phyloP scores from a whole-genome alignment of 2,329 filamentous ascomycete species.

The Cladosporium sp. region DNA sequence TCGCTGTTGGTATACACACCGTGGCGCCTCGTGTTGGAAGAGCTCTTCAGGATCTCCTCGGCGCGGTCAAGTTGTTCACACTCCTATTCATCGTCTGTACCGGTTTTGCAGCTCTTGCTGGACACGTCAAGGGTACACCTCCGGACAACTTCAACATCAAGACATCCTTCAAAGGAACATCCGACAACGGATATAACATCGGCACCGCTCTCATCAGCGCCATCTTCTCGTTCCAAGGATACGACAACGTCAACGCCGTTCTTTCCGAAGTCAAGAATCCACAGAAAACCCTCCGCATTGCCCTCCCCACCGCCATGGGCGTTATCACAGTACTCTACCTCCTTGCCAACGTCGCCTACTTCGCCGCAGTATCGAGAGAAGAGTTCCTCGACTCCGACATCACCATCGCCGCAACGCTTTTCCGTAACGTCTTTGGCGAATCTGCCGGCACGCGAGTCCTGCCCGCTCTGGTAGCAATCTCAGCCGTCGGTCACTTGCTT shows the following conservation, averaged over 20 bases:
- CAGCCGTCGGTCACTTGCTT: constrained; percentile 59
- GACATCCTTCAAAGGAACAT: neutral
- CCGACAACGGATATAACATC: constrained; percentile 61
- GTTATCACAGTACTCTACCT: constrained; percentile 59
- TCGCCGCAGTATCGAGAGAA: constrained; percentile 58
- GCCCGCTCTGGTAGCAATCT: constrained; percentile 60
- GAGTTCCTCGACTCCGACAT: constrained; percentile 61
- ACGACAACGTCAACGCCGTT: constrained; percentile 63
- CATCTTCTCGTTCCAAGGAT: constrained; percentile 62
- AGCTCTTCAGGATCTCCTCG: neutral
- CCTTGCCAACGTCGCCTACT: constrained; percentile 49
- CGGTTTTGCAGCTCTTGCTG: neutral
- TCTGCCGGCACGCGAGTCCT: constrained; percentile 53
- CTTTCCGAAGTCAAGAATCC: constrained; percentile 66
- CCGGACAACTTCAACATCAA: neutral
- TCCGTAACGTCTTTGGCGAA: constrained; percentile 57
- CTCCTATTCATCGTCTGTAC: neutral
- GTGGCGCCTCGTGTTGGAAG: neutral
- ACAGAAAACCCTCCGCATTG: constrained; percentile 57
- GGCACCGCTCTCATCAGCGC: constrained; percentile 62
- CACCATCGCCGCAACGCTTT: constrained; percentile 62
- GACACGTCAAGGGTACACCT: neutral
- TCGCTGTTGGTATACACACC: neutral
- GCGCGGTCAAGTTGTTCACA: neutral
- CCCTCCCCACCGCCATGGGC: constrained; percentile 45